Evolutionary conservation across 1,139 yeast species (phyloP), one percentile per base, ranked within the genome.

Genomic region (Candida tropicalis): DNA sequence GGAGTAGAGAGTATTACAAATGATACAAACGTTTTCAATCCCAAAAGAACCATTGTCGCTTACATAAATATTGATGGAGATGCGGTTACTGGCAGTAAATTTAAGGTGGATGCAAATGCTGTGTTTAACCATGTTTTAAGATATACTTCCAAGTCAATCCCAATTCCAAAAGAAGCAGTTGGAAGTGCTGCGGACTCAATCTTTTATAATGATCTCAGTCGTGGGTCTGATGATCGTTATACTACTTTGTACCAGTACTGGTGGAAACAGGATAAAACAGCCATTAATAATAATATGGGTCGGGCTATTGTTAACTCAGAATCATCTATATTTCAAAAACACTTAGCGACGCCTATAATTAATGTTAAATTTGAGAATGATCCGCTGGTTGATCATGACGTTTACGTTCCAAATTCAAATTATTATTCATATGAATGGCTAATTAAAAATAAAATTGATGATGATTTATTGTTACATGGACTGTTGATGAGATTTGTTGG

Each of bases 21-120:
- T 29, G 68, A 65, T 39, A 41, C 56, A 3, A 40, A 39, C 1
- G 51, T 56, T 3, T 59, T 63, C 40, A 56, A 52, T 37, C 33
- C 49, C 8, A 65, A 58, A 38, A 50, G 56, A 22, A 62, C 71
- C 9, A 50, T 70, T 2, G 46, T 72, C 15, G 63, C 69, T 2
- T 73, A 69, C 48, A 67, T 73, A 33, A 68, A 73, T 46, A 61
- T 73, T 36, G 77, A 73, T 46, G 62, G 63, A 3, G 75, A 70
- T 52, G 65, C 69, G 11, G 62, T 73, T 2, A 62, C 64, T 16
- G 79, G 79, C 0, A 61, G 68, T 40, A 61, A 62, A 31, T 68
- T 73, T 39, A 48, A 51, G n/a, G 70, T 73, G 5, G 74, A 68
- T 41, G 52, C 70, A 1, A 66, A 63, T 43, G 74, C 77, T 0